These are phyloP conservation scores for Candida suzukii DNA, from an alignment of 805 yeast genomes.

Conservation along the genomic window DNA sequence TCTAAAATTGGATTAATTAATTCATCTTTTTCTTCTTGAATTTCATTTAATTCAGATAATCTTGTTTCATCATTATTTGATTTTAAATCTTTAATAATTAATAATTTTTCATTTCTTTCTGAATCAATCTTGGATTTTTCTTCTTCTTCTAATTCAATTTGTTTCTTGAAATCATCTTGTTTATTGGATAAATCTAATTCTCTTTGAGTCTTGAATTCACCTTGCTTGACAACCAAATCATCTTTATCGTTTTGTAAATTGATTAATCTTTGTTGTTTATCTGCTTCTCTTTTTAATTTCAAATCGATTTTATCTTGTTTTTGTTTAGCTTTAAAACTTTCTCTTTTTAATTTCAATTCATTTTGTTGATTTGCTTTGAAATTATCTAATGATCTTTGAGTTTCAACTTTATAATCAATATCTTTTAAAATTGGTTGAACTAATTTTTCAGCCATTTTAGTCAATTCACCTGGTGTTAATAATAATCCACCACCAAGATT, in stretches of 20 bases:
- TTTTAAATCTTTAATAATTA: slow-evolving; percentile 36
- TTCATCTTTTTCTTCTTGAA: slow-evolving; percentile 48
- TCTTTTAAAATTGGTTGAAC: slow-evolving; percentile 81
- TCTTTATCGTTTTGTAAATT: slow-evolving; percentile 43
- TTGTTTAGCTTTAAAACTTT: slow-evolving; percentile 29
- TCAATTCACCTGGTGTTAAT: slow-evolving; percentile 69
- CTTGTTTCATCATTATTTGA: slow-evolving; percentile 36
- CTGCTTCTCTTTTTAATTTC: slow-evolving; percentile 24
- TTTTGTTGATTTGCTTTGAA: slow-evolving; percentile 32
- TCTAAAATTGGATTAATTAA: slow-evolving; percentile 48
- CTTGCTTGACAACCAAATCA: slow-evolving; percentile 37
- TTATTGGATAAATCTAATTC: slow-evolving; percentile 34
- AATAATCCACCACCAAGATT: slow-evolving; percentile 85
- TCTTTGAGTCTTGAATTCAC: slow-evolving; percentile 30
- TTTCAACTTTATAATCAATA: slow-evolving; percentile 59
- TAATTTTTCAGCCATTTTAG: slow-evolving; percentile 67
- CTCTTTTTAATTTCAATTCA: slow-evolving; percentile 34
- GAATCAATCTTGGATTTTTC: slow-evolving; percentile 33
- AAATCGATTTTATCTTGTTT: slow-evolving; percentile 30
- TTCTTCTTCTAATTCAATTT: slow-evolving; percentile 31
- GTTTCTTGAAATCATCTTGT: slow-evolving; percentile 33
- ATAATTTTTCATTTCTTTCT: slow-evolving; percentile 36
- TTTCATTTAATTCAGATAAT: slow-evolving; percentile 34
- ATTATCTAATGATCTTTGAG: slow-evolving; percentile 56
- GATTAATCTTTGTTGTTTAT: slow-evolving; percentile 32